Evolutionary conservation across 805 yeast genomes (phyloP).

Genomic region (Lachancea dasiensis): DNA sequence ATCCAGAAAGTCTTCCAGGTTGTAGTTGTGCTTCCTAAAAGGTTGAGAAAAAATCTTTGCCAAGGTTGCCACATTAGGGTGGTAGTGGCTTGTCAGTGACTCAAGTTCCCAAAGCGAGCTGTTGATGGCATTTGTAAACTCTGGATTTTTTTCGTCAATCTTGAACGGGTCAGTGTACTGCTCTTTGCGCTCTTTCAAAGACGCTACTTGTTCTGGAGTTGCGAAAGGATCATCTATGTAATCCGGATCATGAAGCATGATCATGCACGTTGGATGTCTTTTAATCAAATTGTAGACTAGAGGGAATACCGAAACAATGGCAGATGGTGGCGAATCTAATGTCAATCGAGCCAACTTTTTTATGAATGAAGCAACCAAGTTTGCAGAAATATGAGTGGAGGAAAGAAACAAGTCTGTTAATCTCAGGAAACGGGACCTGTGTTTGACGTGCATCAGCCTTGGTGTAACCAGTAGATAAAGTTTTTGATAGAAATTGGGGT

Average conservation of each 20-base stretch:
- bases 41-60: slow-evolving; percentile 88
- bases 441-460: slow-evolving; percentile 65
- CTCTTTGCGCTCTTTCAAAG: slow-evolving; percentile 15
- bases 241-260: slow-evolving; percentile 57
- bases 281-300: slow-evolving; percentile 83
- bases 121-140: slow-evolving; percentile 67
- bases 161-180: slow-evolving; percentile 61
- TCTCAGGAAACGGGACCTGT: slow-evolving; percentile 83
- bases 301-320: slow-evolving; percentile 83
- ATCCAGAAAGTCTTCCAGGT: slow-evolving; percentile 90
- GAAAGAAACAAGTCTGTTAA: slow-evolving; percentile 78
- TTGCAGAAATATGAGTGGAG: slow-evolving; percentile 81
- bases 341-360: slow-evolving; percentile 73
- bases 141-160: slow-evolving; percentile 61
- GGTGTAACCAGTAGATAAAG: slow-evolving; percentile 77
- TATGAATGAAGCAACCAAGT: slow-evolving; percentile 82
- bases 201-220: slow-evolving; percentile 24
- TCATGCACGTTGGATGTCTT: slow-evolving; percentile 92
- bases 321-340: slow-evolving; percentile 77
- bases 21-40: slow-evolving; percentile 77
- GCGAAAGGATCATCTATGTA: slow-evolving; percentile 26
- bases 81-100: slow-evolving; percentile 75
- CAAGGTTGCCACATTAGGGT: slow-evolving; percentile 89
- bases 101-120: slow-evolving; percentile 93
- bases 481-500: slow-evolving; percentile 82